Percentiles rank a stretch among this genome's conserved stretches.
Evolutionary conservation across 192 early-diverging fungal species (phyloP).

Genomic region (Gamsiella multidivaricata): DNA sequence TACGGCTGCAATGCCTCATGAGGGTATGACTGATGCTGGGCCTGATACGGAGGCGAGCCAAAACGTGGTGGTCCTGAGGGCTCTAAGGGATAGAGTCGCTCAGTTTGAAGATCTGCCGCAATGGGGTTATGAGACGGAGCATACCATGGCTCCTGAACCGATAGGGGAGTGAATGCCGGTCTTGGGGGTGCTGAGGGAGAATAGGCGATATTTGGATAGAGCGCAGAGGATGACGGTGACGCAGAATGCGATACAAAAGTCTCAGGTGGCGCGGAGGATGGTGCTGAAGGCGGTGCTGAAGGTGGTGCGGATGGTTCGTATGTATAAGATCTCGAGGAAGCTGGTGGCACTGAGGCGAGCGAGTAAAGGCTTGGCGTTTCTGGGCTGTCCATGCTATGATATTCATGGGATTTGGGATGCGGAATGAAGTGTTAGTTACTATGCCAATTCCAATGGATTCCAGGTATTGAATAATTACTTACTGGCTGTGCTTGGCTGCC

Average conservation of each 20-base stretch:
- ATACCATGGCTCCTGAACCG: constrained; percentile 10
- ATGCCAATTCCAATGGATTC: neutral
- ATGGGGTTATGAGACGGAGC: constrained; percentile 1
- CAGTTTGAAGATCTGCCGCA: constrained; percentile 13
- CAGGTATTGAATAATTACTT: neutral
- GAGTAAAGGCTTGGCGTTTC: constrained; percentile 5
- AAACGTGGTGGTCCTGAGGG: constrained; percentile 16
- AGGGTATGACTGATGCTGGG: neutral
- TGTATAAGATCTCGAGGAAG: constrained; percentile 5
- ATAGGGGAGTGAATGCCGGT: neutral
- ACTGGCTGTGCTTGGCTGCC: too few relatives aligned
- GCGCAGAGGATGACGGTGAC: neutral
- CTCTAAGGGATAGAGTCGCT: neutral
- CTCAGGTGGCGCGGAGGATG: constrained; percentile 4
- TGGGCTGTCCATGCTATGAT: neutral
- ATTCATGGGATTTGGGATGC: neutral
- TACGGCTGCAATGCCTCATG: constrained; percentile 2
- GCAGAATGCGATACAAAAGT: neutral
- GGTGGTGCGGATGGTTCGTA: constrained; percentile 21
- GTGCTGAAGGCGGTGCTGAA: constrained; percentile 3
- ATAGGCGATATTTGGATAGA: neutral
- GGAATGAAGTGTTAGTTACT: neutral
- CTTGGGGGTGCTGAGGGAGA: constrained; percentile 7
- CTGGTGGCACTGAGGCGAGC: constrained; percentile 10
- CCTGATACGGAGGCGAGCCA: neutral